A percentile compares a stretch with the other conserved stretches of the same genome.
These are phyloP conservation scores for Cercophora newfieldiana DNA, from an alignment of 495 filamentous ascomycete genomes.

Conservation along the genomic window DNA sequence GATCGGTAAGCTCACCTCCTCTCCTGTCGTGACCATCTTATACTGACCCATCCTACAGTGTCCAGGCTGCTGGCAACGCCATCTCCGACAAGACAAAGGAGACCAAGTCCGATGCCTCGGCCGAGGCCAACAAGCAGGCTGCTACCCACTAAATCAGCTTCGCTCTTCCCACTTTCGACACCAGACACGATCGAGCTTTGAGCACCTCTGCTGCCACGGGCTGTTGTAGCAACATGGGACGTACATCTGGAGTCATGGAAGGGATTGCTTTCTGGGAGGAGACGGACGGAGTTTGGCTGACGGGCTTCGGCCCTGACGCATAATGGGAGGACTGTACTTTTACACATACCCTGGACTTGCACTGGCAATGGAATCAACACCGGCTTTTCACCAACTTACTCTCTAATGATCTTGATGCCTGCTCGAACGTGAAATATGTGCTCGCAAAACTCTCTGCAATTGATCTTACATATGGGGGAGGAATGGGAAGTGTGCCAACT, in stretches of 20 bases:
- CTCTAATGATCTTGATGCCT: background rate
- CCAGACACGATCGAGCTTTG: conserved; percentile 7
- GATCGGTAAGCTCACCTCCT: conserved; percentile 48
- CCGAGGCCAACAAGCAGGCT: conserved; percentile 59
- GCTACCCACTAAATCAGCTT: conserved; percentile 52
- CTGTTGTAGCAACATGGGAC: conserved; percentile 4
- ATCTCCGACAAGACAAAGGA: conserved; percentile 59
- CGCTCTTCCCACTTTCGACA: background rate
- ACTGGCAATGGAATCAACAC: conserved; percentile 11
- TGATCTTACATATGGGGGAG: background rate
- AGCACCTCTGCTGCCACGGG: background rate
- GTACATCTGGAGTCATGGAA: conserved; percentile 4
- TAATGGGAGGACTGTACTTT: conserved; percentile 13
- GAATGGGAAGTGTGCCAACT: background rate
- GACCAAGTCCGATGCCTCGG: conserved; percentile 53
- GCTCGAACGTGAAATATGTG: background rate
- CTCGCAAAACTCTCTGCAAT: too few species aligned
- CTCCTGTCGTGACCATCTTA: background rate
- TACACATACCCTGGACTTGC: conserved; percentile 1
- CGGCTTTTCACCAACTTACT: background rate
- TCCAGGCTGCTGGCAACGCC: conserved; percentile 57
- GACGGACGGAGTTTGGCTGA: conserved; percentile 4
- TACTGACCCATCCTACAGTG: conserved; percentile 33
- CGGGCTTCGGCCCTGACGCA: background rate
- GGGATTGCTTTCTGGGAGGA: conserved; percentile 1